Conservation (phyloP, 2,329 filamentous ascomycete species). For the Fusarium keratoplasticum region DNA sequence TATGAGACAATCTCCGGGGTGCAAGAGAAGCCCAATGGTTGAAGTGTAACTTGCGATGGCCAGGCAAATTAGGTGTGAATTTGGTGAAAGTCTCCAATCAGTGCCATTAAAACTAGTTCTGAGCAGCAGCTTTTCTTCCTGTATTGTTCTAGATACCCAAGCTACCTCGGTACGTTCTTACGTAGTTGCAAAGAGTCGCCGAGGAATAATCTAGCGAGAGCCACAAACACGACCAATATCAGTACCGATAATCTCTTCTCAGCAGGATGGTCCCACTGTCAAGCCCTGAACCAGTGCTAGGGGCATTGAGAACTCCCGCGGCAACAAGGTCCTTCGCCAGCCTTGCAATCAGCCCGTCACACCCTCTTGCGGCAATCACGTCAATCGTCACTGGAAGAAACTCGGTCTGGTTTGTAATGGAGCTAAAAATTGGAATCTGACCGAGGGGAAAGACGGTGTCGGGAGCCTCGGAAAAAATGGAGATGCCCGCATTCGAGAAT, state of each 20-base stretch:
- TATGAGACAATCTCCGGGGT: too few species aligned
- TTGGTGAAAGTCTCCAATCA: too few species aligned
- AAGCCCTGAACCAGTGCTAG: background rate
- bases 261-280: background rate
- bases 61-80: too few species aligned
- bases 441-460: background rate
- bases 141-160: background rate
- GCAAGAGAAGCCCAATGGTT: background rate
- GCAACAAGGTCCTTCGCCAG: background rate
- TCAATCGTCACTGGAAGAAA: background rate
- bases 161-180: background rate
- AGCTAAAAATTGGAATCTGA: background rate
- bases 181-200: background rate
- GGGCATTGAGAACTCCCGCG: background rate
- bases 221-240: background rate
- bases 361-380: background rate
- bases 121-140: too few species aligned
- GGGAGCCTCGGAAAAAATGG: background rate
- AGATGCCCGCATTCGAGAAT: background rate
- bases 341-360: background rate
- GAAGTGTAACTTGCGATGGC: background rate
- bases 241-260: background rate
- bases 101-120: too few species aligned
- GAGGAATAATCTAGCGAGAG: background rate
- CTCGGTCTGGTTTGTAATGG: background rate